Evolutionary conservation across 352 stramenopile species (phyloP).

Genomic region (Globisporangium barbulae): DNA sequence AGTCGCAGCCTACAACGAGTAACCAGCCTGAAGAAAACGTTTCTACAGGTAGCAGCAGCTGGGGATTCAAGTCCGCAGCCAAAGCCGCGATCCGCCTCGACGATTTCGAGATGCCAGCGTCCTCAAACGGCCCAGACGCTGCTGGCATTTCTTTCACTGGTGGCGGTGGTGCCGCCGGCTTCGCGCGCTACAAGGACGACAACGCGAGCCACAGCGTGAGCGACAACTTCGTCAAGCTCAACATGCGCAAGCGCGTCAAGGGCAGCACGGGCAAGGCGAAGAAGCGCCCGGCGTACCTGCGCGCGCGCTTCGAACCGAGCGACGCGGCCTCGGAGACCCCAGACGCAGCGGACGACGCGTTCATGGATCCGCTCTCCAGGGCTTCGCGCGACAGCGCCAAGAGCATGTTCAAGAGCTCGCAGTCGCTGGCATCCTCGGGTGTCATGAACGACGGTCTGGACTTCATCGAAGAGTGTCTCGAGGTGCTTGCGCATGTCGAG

Average conservation of each 20-base stretch:
- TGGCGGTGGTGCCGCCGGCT: constrained; percentile 18
- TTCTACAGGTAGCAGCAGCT: constrained; percentile 11
- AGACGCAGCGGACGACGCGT: constrained; percentile 8
- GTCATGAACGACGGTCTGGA: constrained; percentile 62
- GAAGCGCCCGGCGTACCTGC: constrained; percentile 67
- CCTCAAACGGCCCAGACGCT: not conserved
- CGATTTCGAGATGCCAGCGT: constrained; percentile 33
- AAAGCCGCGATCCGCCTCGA: constrained; percentile 25
- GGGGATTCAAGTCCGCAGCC: constrained; percentile 31
- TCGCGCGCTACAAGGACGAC: constrained; percentile 62
- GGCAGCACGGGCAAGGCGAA: constrained; percentile 63
- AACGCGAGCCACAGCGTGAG: constrained; percentile 45
- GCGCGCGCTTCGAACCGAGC: constrained; percentile 22
- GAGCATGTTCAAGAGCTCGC: constrained; percentile 22
- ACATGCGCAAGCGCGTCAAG: constrained; percentile 76
- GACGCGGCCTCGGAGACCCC: not conserved
- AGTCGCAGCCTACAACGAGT: not conserved
- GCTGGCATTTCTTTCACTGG: not conserved
- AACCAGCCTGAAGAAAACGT: not conserved
- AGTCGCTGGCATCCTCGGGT: constrained; percentile 12
- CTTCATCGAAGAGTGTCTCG: constrained; percentile 78
- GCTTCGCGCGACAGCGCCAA: constrained; percentile 17
- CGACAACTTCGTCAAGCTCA: constrained; percentile 78
- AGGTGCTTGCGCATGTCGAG: constrained; percentile 45
- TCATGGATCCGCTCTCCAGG: constrained; percentile 17